These are phyloP conservation scores for Botrytis cinerea DNA, from an alignment of 2,329 filamentous ascomycete genomes.

Conservation along the genomic window DNA sequence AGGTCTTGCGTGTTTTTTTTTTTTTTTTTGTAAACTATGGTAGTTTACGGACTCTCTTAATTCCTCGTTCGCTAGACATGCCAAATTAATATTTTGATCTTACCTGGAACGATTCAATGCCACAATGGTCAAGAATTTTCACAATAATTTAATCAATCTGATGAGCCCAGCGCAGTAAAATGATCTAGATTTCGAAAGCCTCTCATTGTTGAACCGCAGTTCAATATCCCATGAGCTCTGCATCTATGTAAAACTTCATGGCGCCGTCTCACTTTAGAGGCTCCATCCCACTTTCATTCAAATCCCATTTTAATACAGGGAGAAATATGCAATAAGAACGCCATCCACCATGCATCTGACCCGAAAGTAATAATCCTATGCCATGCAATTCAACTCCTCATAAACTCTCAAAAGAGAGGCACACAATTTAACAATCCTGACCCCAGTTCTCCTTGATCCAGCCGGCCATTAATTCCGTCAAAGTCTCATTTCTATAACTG, in stretches of 20 bases:
- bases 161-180: neutral
- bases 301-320: neutral
- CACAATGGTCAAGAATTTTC: neutral
- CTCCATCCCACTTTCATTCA: neutral
- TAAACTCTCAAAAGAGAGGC: neutral
- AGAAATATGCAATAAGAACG: neutral
- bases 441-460: slow-evolving; percentile 64
- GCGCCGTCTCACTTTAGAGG: neutral
- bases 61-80: neutral
- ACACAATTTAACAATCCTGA: slow-evolving; percentile 34
- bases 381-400: neutral
- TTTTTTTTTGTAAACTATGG: neutral
- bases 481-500: slow-evolving; percentile 53
- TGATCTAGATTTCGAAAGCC: too few species aligned
- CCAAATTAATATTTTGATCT: neutral
- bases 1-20: neutral
- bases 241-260: neutral
- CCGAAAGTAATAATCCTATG: neutral
- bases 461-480: slow-evolving; percentile 56
- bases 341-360: neutral
- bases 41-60: neutral
- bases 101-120: neutral
- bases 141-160: neutral
- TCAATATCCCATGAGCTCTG: neutral
- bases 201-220: neutral